Percentiles rank a stretch among this genome's conserved stretches.
phyloP scores from a whole-genome alignment of 2,329 filamentous ascomycete genomes.

The Trichoderma atrobrunneum region DNA sequence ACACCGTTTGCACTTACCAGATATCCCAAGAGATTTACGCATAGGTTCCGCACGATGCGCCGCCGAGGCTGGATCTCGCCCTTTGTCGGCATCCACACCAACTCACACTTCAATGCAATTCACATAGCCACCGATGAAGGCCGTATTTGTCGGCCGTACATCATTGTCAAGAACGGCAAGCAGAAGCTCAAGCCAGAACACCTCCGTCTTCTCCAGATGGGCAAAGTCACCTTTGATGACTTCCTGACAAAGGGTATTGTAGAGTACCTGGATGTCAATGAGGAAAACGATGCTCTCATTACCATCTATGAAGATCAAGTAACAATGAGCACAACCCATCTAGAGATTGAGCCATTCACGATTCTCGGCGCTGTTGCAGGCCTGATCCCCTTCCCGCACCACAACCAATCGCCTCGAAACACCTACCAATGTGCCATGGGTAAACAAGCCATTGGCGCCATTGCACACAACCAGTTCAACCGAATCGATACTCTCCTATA shows the following conservation, averaged over 20 bases:
- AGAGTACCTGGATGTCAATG: slow-evolving; percentile 96
- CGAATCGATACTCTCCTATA: slow-evolving; percentile 95
- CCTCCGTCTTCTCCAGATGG: slow-evolving; percentile 75
- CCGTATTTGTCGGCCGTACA: slow-evolving; percentile 90
- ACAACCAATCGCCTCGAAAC: slow-evolving; percentile 98
- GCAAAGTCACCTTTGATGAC: slow-evolving; percentile 87
- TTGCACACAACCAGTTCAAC: slow-evolving; percentile 97
- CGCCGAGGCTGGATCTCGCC: slow-evolving; percentile 90
- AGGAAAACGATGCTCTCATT: slow-evolving; percentile 95
- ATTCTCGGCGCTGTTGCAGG: slow-evolving; percentile 93
- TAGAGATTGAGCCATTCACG: slow-evolving; percentile 98
- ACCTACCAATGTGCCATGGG: slow-evolving; percentile 99
- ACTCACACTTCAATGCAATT: slow-evolving; percentile 85
- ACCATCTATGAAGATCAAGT: slow-evolving; percentile 86
- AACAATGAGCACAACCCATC: slow-evolving; percentile 78
- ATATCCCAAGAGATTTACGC: slow-evolving; percentile 81
- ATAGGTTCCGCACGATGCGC: slow-evolving; percentile 80
- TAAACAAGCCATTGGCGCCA: slow-evolving; percentile 98
- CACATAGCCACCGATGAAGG: slow-evolving; percentile 97
- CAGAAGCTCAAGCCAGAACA: slow-evolving; percentile 78
- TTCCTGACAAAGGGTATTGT: slow-evolving; percentile 87
- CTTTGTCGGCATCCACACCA: slow-evolving; percentile 95
- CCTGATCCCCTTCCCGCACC: slow-evolving; percentile 94
- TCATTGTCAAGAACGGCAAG: slow-evolving; percentile 86
- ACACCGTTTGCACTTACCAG: slow-evolving; percentile 86